Evolutionary conservation across 1,284 basidiomycete genomes (phyloP).

Genomic region (Cerrena zonata): DNA sequence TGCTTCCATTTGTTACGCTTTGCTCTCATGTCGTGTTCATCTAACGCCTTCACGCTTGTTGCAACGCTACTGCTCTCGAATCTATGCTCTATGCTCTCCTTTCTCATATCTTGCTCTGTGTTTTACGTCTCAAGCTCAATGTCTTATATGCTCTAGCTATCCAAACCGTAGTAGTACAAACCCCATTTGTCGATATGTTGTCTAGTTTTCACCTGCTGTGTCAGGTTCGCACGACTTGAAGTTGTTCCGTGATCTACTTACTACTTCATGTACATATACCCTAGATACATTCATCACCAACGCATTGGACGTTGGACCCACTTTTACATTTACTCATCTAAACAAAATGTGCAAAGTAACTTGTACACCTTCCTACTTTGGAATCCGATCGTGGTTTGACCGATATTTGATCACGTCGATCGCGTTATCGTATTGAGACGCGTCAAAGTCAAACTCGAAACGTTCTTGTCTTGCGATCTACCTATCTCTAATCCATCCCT

Average conservation of each 20-base stretch:
- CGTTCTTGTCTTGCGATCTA: not conserved
- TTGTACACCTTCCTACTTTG: not conserved
- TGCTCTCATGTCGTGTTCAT: not conserved
- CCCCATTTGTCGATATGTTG: slow-evolving; percentile 3
- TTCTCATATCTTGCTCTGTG: slow-evolving; percentile 1
- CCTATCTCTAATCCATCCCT: not conserved
- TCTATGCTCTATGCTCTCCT: slow-evolving; percentile 3
- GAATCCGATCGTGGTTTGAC: not conserved
- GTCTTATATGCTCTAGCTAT: not conserved
- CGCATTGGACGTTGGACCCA: not conserved
- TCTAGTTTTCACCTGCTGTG: slow-evolving; percentile 14
- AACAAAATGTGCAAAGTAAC: not conserved
- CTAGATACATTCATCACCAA: not conserved
- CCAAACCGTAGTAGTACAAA: not conserved
- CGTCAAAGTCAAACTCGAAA: too few relatives aligned
- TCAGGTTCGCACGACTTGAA: slow-evolving; percentile 1
- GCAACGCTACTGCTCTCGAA: not conserved
- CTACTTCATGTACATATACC: not conserved
- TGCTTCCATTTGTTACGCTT: not conserved
- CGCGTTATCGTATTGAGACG: not conserved
- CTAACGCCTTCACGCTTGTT: not conserved
- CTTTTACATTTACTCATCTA: not conserved
- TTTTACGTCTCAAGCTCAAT: not conserved
- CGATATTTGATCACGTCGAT: not conserved
- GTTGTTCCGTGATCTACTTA: not conserved